Evolutionary conservation across 2,329 filamentous ascomycete species (phyloP).

Genomic region (Fusarium multiceps): DNA sequence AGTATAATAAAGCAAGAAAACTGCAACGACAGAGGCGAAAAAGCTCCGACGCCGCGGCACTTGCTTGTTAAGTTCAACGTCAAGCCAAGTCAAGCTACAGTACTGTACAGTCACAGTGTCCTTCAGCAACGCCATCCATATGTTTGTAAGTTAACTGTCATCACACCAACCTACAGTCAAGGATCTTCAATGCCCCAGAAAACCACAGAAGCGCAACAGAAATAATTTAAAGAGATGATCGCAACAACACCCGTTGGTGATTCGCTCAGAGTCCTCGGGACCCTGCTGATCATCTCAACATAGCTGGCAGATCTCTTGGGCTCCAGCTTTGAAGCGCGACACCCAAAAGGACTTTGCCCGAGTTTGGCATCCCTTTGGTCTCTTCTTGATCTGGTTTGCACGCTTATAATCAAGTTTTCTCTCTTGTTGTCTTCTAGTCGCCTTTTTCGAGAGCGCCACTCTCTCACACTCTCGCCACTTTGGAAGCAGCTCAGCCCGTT

Average conservation of each 20-base stretch:
- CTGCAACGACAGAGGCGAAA: slow-evolving; percentile 1
- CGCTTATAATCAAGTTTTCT: slow-evolving; percentile 36
- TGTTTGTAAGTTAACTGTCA: slow-evolving; percentile 22
- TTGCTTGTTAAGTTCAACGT: slow-evolving; percentile 2
- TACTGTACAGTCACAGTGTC: slow-evolving; percentile 2
- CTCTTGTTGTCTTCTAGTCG: slow-evolving; percentile 6
- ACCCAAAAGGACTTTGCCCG: slow-evolving; percentile 22
- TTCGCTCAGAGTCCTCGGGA: slow-evolving; percentile 28
- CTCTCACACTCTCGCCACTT: slow-evolving; percentile 35
- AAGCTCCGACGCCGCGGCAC: slow-evolving; percentile 19
- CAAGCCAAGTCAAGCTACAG: background rate
- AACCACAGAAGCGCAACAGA: slow-evolving; percentile 10
- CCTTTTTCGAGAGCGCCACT: slow-evolving; percentile 21
- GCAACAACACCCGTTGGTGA: slow-evolving; percentile 15
- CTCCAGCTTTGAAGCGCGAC: background rate
- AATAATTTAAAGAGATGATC: slow-evolving; percentile 6
- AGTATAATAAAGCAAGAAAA: slow-evolving; percentile 13
- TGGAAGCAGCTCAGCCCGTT: background rate
- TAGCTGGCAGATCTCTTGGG: slow-evolving; percentile 37
- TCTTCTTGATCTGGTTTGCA: background rate
- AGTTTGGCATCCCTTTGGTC: slow-evolving; percentile 3
- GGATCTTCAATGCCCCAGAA: slow-evolving; percentile 13
- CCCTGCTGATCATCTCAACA: slow-evolving; percentile 40
- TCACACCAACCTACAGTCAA: background rate
- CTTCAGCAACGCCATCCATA: background rate